Evolutionary conservation across 257 asterid species (phyloP), one percentile per base, ranked within the genome.

Genomic region (Hygrophila difformis): DNA sequence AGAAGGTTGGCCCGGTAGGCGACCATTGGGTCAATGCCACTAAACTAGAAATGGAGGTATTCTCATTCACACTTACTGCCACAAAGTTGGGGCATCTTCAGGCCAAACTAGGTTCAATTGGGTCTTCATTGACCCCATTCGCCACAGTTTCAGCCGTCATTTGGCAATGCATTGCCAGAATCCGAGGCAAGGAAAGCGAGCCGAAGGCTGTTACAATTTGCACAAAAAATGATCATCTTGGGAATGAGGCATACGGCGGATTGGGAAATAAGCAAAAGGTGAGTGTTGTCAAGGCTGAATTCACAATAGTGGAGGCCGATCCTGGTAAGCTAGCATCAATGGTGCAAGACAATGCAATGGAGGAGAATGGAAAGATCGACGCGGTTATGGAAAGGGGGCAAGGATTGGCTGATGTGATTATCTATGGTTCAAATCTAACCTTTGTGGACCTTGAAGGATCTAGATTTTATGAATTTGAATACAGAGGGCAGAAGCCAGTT

Each of bases 341-440:
- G 63, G 42, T 82, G 51, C 67, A 55, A 20, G 38, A 60, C 12
- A 66, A 31, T 21, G 69, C 62, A 1, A 14, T 18, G 0, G 82
- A 82, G 7, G 93, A 77, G 65, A 38, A 53, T 1, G 12, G 43
- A 46, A 55, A 18, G 49, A 78, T 89, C 18, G 76, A 79, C 3
- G 75, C 66, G 21, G 74, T 62, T 1, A 36, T 84, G 68, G 84
- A 72, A 57, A 66, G 53, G 14, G 85, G 66, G 0, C 28, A 54
- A 0, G 93, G 94, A 4, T 2, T 53, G 63, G 43, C 73, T 0
- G 98, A 89, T 61, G 58, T 77, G 12, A 42, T 79, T n/a, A 5
- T 85, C 0, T 89, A 82, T 34, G 98, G 98, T 1, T 88, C 86
- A 20, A 85, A 82, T 36, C 34, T 85, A 42, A 85, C 93, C 4